These are phyloP conservation scores for Stenocarpella maydis DNA, from an alignment of 2,329 filamentous ascomycete species.

Conservation along the genomic window DNA sequence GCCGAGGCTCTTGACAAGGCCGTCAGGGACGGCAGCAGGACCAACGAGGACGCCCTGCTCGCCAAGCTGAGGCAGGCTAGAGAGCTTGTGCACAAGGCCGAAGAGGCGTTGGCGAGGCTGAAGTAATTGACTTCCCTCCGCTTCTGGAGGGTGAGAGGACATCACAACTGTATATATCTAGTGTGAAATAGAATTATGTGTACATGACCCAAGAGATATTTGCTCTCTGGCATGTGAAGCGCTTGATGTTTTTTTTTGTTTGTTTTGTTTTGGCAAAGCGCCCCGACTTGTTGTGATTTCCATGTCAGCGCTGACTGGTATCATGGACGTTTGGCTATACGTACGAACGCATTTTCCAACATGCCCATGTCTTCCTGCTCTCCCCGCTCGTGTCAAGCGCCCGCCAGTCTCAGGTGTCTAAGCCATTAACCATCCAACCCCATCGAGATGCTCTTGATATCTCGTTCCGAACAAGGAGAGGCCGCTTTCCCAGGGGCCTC, in stretches of 20 bases:
- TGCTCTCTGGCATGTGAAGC: neutral
- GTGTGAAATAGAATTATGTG: constrained; percentile 38
- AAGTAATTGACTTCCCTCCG: constrained; percentile 48
- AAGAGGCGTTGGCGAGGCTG: constrained; percentile 57
- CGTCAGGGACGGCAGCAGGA: constrained; percentile 35
- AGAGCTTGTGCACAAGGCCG: constrained; percentile 57
- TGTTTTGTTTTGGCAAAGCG: neutral
- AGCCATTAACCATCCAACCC: constrained; percentile 28
- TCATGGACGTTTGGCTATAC: constrained; percentile 35
- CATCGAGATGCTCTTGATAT: constrained; percentile 25
- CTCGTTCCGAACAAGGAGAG: neutral
- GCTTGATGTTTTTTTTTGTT: neutral
- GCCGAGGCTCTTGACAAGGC: constrained; percentile 53
- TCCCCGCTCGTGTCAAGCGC: constrained; percentile 7
- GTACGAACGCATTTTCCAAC: constrained; percentile 32
- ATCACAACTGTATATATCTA: constrained; percentile 33
- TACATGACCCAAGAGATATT: constrained; percentile 11
- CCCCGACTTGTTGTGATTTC: constrained; percentile 8
- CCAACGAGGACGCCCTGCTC: constrained; percentile 39
- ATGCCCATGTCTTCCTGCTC: neutral
- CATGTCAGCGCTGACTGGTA: constrained; percentile 34
- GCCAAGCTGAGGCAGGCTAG: constrained; percentile 51
- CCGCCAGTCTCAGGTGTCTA: constrained; percentile 18
- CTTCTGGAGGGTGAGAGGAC: neutral
- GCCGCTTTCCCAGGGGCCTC: neutral